Evolutionary conservation across 306 rosid genomes (phyloP), one percentile per base, ranked within the genome.

Genomic region (Castanospermum australe): DNA sequence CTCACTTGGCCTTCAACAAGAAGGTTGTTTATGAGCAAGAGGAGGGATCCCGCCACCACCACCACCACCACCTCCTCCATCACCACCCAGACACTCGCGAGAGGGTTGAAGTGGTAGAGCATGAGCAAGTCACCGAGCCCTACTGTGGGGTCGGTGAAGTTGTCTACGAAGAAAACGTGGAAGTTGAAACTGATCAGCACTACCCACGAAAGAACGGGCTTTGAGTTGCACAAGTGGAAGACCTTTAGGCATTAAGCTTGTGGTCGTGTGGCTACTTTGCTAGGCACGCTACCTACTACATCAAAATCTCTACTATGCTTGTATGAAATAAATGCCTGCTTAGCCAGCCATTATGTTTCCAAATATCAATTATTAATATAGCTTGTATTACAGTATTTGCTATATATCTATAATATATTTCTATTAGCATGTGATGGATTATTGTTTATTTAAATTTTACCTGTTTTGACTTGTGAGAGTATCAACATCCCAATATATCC

Each of bases 61-160:
- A 2, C 13, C 75, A 48, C 61, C 74, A 56, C 76, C 71, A 21
- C 51, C 24, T 2, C 24, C 55, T 2, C 33, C 73, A 54, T 8
- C 55, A 17, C 35, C 14, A 2, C 45, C 86, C 92, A 0, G 85
- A 75, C 39, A 32, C 30, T 5, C 64, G 32, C 2, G 88, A 85
- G 70, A 81, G 64, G 39, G 89, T 87, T 42, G 83, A 82, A 33
- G 88, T 84, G 70, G 54, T 82, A 0, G 88, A 84, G 71, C 73
- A 84, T 24, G 70, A 85, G 74, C 47, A n/a, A 77, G 61, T 52
- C 59, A 33, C n/a, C 4, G 76, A 56, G 0, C 73, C 73, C 74
- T 11, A 85, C 38, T 44, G 21, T 24, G 76, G 85, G 8, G 73
- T 39, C 32, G 4, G 60, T 8, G 60, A 64, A 24, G 87, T 42